Conservation (phyloP, 345 rosid species). For the Citrus unshiu region DNA sequence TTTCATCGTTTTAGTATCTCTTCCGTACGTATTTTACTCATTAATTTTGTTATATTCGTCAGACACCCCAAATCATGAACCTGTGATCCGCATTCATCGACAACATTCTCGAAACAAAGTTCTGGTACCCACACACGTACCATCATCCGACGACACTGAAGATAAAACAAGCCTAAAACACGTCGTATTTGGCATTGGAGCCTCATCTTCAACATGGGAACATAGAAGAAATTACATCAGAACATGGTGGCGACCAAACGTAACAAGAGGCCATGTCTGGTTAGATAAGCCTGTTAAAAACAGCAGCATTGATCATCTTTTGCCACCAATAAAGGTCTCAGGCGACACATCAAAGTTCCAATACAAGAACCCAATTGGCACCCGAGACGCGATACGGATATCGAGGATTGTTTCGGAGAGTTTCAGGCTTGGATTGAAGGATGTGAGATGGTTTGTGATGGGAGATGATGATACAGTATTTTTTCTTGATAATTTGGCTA, state of each 20-base stretch:
- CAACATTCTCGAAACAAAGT: background rate
- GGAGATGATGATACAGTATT: conserved; percentile 88
- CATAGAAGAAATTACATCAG: conserved; percentile 60
- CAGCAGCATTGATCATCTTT: conserved; percentile 14
- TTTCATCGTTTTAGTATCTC: conserved; percentile 22
- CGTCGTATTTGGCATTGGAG: conserved; percentile 70
- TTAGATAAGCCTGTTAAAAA: conserved; percentile 39
- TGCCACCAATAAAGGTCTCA: conserved; percentile 57
- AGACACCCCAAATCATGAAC: background rate
- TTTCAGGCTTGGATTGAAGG: conserved; percentile 38
- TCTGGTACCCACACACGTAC: too few species aligned
- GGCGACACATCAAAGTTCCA: conserved; percentile 43
- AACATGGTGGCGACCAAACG: conserved; percentile 61
- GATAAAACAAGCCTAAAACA: conserved; percentile 40
- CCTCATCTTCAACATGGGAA: conserved; percentile 63
- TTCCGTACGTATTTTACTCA: conserved; percentile 22
- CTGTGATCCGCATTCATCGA: background rate
- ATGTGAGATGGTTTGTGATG: conserved; percentile 82
- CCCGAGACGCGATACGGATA: conserved; percentile 60
- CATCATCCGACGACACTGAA: background rate
- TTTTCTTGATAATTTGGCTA: conserved; percentile 54
- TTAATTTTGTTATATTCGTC: conserved; percentile 18
- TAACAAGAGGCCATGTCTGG: conserved; percentile 74
- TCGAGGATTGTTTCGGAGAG: conserved; percentile 69
- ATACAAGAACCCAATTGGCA: conserved; percentile 42